phyloP scores from a whole-genome alignment of 768 basidiomycete genomes.

The Brasilioporus rufonigricans region DNA sequence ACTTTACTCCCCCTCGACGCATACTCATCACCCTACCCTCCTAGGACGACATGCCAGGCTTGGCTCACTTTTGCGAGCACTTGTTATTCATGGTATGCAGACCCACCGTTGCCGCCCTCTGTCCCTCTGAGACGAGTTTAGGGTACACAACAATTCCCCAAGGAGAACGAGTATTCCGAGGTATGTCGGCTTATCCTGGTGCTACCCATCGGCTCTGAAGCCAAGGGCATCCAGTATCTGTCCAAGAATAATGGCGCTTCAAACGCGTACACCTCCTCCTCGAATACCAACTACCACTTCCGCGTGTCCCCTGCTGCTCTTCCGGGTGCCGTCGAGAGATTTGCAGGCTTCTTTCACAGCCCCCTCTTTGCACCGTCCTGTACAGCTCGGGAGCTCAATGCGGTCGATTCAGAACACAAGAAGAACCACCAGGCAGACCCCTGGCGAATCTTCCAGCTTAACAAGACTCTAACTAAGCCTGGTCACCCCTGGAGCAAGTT shows the following conservation, averaged over 20 bases:
- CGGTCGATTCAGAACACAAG: slow-evolving; percentile 96
- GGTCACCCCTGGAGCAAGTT: slow-evolving; percentile 92
- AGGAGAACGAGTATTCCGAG: slow-evolving; percentile 94
- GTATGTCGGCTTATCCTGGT: slow-evolving; percentile 34
- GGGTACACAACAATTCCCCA: slow-evolving; percentile 82
- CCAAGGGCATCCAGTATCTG: slow-evolving; percentile 48
- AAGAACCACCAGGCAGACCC: slow-evolving; percentile 90
- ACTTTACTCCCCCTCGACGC: not conserved
- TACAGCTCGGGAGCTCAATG: slow-evolving; percentile 87
- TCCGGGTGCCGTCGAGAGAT: slow-evolving; percentile 68
- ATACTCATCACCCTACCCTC: not conserved
- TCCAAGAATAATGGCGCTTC: slow-evolving; percentile 82
- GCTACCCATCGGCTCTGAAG: not conserved
- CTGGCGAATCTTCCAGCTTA: slow-evolving; percentile 94
- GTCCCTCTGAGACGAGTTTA: slow-evolving; percentile 26
- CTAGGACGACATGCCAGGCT: slow-evolving; percentile 85
- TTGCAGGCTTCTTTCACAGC: slow-evolving; percentile 88
- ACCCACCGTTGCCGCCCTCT: not conserved
- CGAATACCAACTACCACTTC: slow-evolving; percentile 90
- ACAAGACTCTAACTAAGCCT: slow-evolving; percentile 76
- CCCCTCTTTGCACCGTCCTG: slow-evolving; percentile 86
- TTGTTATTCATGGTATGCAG: slow-evolving; percentile 85
- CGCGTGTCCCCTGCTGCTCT: slow-evolving; percentile 64
- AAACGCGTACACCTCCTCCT: slow-evolving; percentile 91
- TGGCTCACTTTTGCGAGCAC: slow-evolving; percentile 97